These are phyloP conservation scores for Diaporthe aspalathi DNA, from an alignment of 2,329 filamentous ascomycete species.

Conservation along the genomic window DNA sequence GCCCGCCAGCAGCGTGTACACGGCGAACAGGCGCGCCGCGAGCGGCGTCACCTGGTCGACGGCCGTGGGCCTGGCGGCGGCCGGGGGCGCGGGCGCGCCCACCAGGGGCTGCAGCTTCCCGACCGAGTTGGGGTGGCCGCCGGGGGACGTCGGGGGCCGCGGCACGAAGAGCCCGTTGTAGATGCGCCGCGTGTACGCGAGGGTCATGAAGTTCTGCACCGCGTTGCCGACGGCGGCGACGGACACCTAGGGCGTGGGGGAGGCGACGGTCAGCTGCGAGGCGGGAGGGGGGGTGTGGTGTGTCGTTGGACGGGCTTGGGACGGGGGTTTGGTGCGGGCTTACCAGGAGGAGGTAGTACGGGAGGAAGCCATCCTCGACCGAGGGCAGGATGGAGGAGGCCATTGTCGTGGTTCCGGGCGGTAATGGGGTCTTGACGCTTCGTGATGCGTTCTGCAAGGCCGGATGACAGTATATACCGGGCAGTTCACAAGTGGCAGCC, in stretches of 20 bases:
- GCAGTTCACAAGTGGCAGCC: neutral
- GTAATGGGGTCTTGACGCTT: neutral
- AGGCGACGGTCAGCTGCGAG: neutral
- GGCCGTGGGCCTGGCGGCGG: slow-evolving; percentile 58
- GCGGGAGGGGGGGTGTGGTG: neutral
- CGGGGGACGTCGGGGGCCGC: slow-evolving; percentile 55
- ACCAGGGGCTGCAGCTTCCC: slow-evolving; percentile 65
- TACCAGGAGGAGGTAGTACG: slow-evolving; percentile 70
- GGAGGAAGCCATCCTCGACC: slow-evolving; percentile 63
- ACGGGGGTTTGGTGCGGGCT: slow-evolving; percentile 40
- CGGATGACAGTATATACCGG: slow-evolving; percentile 2
- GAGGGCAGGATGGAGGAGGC: slow-evolving; percentile 57
- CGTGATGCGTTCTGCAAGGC: neutral
- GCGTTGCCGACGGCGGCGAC: slow-evolving; percentile 86
- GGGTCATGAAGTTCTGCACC: slow-evolving; percentile 83
- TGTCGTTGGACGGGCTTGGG: neutral
- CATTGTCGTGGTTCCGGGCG: slow-evolving; percentile 50
- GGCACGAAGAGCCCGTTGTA: slow-evolving; percentile 76
- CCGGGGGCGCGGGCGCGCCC: slow-evolving; percentile 53
- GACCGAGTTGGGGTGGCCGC: slow-evolving; percentile 50
- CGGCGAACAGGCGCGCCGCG: slow-evolving; percentile 83
- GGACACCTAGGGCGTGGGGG: slow-evolving; percentile 71
- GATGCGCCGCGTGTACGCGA: slow-evolving; percentile 85
- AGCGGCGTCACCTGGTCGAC: slow-evolving; percentile 77
- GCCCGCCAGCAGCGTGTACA: slow-evolving; percentile 84